phyloP scores from a whole-genome alignment of 805 yeast genomes.

The Naumovozyma castellii region DNA sequence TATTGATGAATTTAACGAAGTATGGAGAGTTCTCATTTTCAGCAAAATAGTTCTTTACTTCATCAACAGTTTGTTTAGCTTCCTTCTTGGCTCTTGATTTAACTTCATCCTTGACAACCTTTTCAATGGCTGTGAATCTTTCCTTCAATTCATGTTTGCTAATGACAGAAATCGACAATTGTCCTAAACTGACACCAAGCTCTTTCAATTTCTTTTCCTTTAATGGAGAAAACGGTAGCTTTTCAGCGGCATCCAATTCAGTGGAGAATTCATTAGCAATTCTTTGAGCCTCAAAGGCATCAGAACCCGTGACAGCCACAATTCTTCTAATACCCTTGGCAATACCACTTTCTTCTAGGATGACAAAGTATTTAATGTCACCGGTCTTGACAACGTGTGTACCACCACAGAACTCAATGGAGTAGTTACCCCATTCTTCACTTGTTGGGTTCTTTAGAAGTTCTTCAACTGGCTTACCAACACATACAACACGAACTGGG shows the following conservation, averaged over 20 bases:
- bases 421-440: slow-evolving; percentile 64
- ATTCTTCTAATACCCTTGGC: slow-evolving; percentile 98
- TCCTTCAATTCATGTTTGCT: slow-evolving; percentile 68
- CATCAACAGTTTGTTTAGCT: slow-evolving; percentile 68
- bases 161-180: slow-evolving; percentile 71
- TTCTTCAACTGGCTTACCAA: slow-evolving; percentile 84
- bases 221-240: slow-evolving; percentile 58
- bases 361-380: slow-evolving; percentile 83
- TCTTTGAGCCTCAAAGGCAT: slow-evolving; percentile 84
- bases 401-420: slow-evolving; percentile 98
- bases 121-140: slow-evolving; percentile 70
- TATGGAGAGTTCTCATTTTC: slow-evolving; percentile 42
- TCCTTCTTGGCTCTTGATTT: slow-evolving; percentile 86
- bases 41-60: slow-evolving; percentile 59
- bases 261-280: slow-evolving; percentile 63
- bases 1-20: slow-evolving; percentile 59
- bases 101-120: slow-evolving; percentile 76
- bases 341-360: slow-evolving; percentile 92
- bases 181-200: slow-evolving; percentile 73
- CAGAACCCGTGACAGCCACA: slow-evolving; percentile 90
- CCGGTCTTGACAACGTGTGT: slow-evolving; percentile 90
- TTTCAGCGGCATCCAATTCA: slow-evolving; percentile 48
- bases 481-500: slow-evolving; percentile 95
- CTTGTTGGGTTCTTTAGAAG: slow-evolving; percentile 62
- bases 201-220: slow-evolving; percentile 81